phyloP scores from a whole-genome alignment of 2,329 filamentous ascomycete genomes.

The Aphanocladium album region DNA sequence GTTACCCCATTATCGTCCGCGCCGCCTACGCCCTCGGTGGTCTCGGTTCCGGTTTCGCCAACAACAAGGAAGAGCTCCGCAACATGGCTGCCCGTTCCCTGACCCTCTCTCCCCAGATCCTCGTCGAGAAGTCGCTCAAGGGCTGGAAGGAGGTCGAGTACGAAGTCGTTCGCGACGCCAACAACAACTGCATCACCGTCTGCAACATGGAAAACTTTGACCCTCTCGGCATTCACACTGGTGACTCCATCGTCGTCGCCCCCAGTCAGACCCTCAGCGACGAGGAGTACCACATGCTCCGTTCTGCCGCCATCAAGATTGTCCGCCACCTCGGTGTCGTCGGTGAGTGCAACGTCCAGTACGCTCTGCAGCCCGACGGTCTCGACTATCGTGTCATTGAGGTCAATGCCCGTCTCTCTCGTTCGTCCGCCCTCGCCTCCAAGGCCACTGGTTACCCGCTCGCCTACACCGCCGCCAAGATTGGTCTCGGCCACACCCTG shows the following conservation, averaged over 20 bases:
- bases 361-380: conserved; percentile 91
- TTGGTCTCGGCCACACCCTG: conserved; percentile 89
- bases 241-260: conserved; percentile 97
- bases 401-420: conserved; percentile 96
- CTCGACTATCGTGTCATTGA: conserved; percentile 98
- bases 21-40: conserved; percentile 95
- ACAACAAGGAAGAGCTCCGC: conserved; percentile 87
- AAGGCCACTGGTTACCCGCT: conserved; percentile 98
- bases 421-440: conserved; percentile 92
- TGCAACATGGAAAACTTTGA: conserved; percentile 87
- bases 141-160: conserved; percentile 99
- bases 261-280: conserved; percentile 95
- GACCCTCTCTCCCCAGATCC: conserved; percentile 88
- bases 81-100: conserved; percentile 90
- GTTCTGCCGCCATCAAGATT: conserved; percentile 95
- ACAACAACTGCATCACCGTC: conserved; percentile 98
- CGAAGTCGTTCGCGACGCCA: conserved; percentile 92
- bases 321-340: conserved; percentile 95
- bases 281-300: conserved; percentile 99
- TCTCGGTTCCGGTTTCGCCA: conserved; percentile 92
- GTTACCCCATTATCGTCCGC: conserved; percentile 96
- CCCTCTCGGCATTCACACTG: conserved; percentile 93
- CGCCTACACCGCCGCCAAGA: conserved; percentile 97
- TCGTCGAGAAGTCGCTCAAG: conserved; percentile 98
- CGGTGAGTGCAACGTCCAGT: conserved; percentile 98